A percentile compares a stretch with the other conserved stretches of the same genome.
phyloP scores from a whole-genome alignment of 2,329 filamentous ascomycete species.

The Scytalidium lignicola region DNA sequence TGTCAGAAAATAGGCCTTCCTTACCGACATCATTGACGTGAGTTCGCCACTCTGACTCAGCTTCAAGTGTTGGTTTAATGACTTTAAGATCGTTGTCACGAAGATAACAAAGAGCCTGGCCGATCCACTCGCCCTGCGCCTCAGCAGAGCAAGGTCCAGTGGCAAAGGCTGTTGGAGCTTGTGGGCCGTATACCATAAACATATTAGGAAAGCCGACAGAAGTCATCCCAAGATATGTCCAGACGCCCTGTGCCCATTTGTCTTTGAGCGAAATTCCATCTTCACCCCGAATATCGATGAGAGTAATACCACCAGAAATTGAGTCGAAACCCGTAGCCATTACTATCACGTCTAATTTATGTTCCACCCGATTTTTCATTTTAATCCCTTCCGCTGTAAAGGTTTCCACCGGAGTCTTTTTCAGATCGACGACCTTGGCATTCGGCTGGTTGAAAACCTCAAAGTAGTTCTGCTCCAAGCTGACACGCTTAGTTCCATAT shows the following conservation, averaged over 20 bases:
- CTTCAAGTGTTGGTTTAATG: conserved; percentile 27
- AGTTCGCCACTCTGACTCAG: conserved; percentile 29
- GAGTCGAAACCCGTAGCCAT: conserved; percentile 34
- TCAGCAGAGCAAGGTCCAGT: conserved; percentile 37
- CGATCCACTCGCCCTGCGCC: conserved; percentile 36
- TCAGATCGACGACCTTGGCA: conserved; percentile 41
- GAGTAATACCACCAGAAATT: conserved; percentile 27
- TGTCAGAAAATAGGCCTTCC: conserved; percentile 26
- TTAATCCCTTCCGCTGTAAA: conserved; percentile 32
- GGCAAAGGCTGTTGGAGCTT: conserved; percentile 32
- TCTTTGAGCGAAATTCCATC: conserved; percentile 26
- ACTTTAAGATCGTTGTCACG: conserved; percentile 22
- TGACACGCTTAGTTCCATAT: conserved; percentile 41
- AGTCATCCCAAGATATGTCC: conserved; percentile 34
- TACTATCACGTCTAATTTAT: conserved; percentile 27
- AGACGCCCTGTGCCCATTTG: conserved; percentile 27
- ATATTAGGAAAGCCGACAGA: conserved; percentile 41
- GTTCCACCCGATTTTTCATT: conserved; percentile 21
- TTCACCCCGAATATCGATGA: conserved; percentile 27
- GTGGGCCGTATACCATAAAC: conserved; percentile 40
- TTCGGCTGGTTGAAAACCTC: conserved; percentile 42
- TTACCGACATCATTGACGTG: conserved; percentile 25
- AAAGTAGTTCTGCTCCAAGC: conserved; percentile 44
- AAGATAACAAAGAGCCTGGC: conserved; percentile 27
- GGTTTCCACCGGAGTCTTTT: conserved; percentile 34